phyloP scores from a whole-genome alignment of 2,329 filamentous ascomycete species.

The Botrytis elliptica region DNA sequence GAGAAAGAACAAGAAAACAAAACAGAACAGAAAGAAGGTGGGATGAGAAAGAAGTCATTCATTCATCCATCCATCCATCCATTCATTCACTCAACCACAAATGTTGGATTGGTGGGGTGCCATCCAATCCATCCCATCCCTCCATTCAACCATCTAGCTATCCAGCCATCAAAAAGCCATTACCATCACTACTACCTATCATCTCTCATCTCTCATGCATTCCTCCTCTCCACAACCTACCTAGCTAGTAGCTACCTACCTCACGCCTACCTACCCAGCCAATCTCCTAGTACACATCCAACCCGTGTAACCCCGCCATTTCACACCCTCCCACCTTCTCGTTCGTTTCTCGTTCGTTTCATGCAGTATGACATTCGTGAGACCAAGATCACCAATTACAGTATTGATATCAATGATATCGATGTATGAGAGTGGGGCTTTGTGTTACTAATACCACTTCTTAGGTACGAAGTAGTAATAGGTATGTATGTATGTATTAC shows the following conservation, averaged over 20 bases:
- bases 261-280: no score
- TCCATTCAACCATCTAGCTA: background rate
- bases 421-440: no score
- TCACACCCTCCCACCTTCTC: background rate
- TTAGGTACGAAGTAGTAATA: no score
- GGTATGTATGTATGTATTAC: no score
- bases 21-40: background rate
- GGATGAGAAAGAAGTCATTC: background rate
- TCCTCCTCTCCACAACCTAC: background rate
- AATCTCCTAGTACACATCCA: no score
- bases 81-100: background rate
- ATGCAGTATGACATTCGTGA: background rate
- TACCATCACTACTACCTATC: background rate
- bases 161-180: background rate
- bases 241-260: no score
- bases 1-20: background rate
- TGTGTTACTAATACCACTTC: no score
- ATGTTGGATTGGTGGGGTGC: background rate
- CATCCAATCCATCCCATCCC: background rate
- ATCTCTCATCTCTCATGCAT: background rate
- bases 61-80: background rate
- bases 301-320: constrained; percentile 2
- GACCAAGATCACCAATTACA: background rate
- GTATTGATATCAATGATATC: no score
- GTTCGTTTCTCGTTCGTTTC: background rate